Evolutionary conservation across 768 basidiomycete species (phyloP).

Genomic region (Termitomyces sp.): DNA sequence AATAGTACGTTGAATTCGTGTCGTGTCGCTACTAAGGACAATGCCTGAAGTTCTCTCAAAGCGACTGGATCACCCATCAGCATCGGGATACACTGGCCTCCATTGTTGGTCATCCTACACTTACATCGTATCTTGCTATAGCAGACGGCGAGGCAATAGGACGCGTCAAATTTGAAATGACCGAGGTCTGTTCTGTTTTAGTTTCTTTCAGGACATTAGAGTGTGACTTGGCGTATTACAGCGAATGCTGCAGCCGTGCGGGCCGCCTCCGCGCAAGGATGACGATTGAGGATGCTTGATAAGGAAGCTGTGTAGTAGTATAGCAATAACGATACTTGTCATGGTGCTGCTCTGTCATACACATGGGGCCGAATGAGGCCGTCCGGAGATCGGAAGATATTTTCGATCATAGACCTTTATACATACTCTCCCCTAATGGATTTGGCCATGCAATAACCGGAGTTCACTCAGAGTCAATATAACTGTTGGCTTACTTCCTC

Average conservation of each 20-base stretch:
- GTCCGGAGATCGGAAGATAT: conserved; percentile 8
- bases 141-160: conserved; percentile 94
- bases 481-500: neutral
- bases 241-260: conserved; percentile 95
- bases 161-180: conserved; percentile 88
- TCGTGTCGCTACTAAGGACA: conserved; percentile 1
- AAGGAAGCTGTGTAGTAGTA: neutral
- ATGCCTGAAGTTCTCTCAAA: conserved; percentile 24
- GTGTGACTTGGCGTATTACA: conserved; percentile 22
- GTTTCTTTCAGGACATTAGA: conserved; percentile 4
- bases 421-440: conserved; percentile 7
- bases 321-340: neutral
- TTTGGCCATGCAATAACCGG: conserved; percentile 8
- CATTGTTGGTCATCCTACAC: conserved; percentile 85
- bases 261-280: conserved; percentile 85
- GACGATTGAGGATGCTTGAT: conserved; percentile 45
- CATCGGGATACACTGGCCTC: conserved; percentile 94
- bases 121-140: conserved; percentile 83
- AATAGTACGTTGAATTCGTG: conserved; percentile 61
- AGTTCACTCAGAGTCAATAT: conserved; percentile 3
- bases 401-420: neutral
- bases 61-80: conserved; percentile 97
- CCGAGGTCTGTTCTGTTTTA: conserved; percentile 57
- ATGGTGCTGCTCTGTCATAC: neutral
- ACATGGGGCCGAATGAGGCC: neutral